Evolutionary conservation across 805 yeast species (phyloP).

Genomic region (Kuraishia piskuri): DNA sequence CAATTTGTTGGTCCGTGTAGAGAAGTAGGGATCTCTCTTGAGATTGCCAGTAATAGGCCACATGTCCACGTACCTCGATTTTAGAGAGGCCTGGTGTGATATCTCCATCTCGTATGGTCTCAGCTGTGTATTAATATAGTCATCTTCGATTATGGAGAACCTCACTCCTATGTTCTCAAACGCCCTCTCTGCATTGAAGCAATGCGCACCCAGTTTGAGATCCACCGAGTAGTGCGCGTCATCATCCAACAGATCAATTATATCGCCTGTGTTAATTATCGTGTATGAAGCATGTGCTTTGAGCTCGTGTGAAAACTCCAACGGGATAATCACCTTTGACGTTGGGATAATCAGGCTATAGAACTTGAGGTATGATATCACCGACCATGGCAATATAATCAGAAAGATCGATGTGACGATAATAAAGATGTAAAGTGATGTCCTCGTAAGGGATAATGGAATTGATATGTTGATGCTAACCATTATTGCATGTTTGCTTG

Average conservation of each 20-base stretch:
- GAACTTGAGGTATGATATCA: slow-evolving; percentile 21
- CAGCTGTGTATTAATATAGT: slow-evolving; percentile 11
- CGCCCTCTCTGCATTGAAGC: not conserved
- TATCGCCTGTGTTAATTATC: not conserved
- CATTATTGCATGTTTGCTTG: not conserved
- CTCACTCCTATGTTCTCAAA: slow-evolving; percentile 9
- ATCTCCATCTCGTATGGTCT: slow-evolving; percentile 15
- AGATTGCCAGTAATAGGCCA: slow-evolving; percentile 18
- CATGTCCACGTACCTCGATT: slow-evolving; percentile 10
- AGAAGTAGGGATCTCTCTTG: not conserved
- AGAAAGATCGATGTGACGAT: slow-evolving; percentile 11
- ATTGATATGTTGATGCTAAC: slow-evolving; percentile 14
- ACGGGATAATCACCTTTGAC: slow-evolving; percentile 1
- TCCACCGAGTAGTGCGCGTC: not conserved
- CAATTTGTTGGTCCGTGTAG: not conserved
- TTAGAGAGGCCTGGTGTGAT: slow-evolving; percentile 7
- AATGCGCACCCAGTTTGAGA: not conserved
- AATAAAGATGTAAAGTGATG: slow-evolving; percentile 9
- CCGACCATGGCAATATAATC: slow-evolving; percentile 23
- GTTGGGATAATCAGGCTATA: slow-evolving; percentile 20
- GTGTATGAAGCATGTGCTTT: not conserved
- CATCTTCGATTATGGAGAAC: slow-evolving; percentile 14
- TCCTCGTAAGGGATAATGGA: slow-evolving; percentile 16
- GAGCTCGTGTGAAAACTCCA: not conserved
- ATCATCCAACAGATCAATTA: not conserved